Evolutionary conservation across 2,329 filamentous ascomycete species (phyloP).

Genomic region (Domatiomyces catenatus): DNA sequence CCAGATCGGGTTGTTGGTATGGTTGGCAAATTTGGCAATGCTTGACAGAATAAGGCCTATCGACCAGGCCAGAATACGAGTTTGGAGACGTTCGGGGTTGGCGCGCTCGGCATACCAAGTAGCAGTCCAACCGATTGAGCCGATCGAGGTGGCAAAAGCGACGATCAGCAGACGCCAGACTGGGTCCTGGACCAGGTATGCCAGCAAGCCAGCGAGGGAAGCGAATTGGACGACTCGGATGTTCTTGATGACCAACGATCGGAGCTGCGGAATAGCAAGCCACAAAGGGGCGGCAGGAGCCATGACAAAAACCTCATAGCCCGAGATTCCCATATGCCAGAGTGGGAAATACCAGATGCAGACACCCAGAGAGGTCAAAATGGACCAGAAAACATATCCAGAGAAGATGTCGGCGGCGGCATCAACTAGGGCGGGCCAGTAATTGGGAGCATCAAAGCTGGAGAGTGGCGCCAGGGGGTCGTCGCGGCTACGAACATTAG

Average conservation of each 20-base stretch:
- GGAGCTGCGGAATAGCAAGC: slow-evolving; percentile 54
- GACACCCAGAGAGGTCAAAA: slow-evolving; percentile 75
- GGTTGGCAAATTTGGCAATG: slow-evolving; percentile 79
- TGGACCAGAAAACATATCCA: slow-evolving; percentile 94
- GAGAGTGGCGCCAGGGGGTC: slow-evolving; percentile 51
- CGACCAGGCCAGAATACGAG: slow-evolving; percentile 63
- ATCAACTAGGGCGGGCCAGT: slow-evolving; percentile 59
- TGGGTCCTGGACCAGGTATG: slow-evolving; percentile 61
- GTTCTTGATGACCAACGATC: slow-evolving; percentile 52
- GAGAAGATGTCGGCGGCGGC: slow-evolving; percentile 80
- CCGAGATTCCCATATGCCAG: slow-evolving; percentile 98
- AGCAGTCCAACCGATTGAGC: slow-evolving; percentile 70
- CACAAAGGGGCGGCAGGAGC: slow-evolving; percentile 66
- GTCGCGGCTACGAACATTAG: slow-evolving; percentile 46
- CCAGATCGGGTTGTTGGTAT: slow-evolving; percentile 95
- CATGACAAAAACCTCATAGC: slow-evolving; percentile 84
- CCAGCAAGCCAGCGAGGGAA: slow-evolving; percentile 61
- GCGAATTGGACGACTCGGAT: slow-evolving; percentile 57
- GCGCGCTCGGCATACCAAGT: slow-evolving; percentile 64
- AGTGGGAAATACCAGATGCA: slow-evolving; percentile 96
- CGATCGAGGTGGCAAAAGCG: slow-evolving; percentile 63
- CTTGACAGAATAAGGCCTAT: slow-evolving; percentile 73
- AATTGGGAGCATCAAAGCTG: slow-evolving; percentile 52
- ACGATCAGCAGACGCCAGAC: slow-evolving; percentile 64
- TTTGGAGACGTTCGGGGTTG: slow-evolving; percentile 62